Evolutionary conservation across 108 stramenopile species (phyloP).

Genomic region (Skeletonema potamos): DNA sequence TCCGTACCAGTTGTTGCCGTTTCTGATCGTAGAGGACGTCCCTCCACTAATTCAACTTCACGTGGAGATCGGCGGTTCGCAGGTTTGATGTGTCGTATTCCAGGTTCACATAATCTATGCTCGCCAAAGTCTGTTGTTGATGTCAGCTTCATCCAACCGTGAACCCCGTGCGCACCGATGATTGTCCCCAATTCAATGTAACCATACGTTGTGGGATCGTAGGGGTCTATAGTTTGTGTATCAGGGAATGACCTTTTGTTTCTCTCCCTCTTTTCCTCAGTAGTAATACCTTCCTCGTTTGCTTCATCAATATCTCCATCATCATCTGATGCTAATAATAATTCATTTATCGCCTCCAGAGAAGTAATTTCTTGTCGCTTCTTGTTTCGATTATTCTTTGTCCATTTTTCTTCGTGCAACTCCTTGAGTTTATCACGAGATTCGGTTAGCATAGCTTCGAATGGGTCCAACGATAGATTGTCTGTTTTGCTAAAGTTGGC

Average conservation of each 20-base stretch:
- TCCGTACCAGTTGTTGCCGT: slow-evolving; percentile 25
- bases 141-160: slow-evolving; percentile 68
- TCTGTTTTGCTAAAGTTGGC: slow-evolving; percentile 66
- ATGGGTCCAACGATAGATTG: slow-evolving; percentile 56
- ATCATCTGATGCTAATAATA: slow-evolving; percentile 11
- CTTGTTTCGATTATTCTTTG: slow-evolving; percentile 4
- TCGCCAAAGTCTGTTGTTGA: slow-evolving; percentile 72
- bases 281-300: neutral
- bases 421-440: slow-evolving; percentile 54
- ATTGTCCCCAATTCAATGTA: slow-evolving; percentile 75
- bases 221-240: slow-evolving; percentile 72
- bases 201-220: slow-evolving; percentile 87
- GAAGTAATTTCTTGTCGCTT: slow-evolving; percentile 11
- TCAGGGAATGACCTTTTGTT: slow-evolving; percentile 69
- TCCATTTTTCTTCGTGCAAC: slow-evolving; percentile 36
- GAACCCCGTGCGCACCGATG: slow-evolving; percentile 79
- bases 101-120: slow-evolving; percentile 54
- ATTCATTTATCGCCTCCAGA: slow-evolving; percentile 25
- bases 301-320: neutral
- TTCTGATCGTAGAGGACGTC: slow-evolving; percentile 45
- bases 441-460: slow-evolving; percentile 61
- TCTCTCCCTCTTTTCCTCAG: slow-evolving; percentile 32
- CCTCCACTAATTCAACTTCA: slow-evolving; percentile 53
- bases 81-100: slow-evolving; percentile 69
- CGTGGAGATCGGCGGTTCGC: slow-evolving; percentile 77